Conservation (phyloP, 805 yeast species). For the Hanseniaspora nectarophila region DNA sequence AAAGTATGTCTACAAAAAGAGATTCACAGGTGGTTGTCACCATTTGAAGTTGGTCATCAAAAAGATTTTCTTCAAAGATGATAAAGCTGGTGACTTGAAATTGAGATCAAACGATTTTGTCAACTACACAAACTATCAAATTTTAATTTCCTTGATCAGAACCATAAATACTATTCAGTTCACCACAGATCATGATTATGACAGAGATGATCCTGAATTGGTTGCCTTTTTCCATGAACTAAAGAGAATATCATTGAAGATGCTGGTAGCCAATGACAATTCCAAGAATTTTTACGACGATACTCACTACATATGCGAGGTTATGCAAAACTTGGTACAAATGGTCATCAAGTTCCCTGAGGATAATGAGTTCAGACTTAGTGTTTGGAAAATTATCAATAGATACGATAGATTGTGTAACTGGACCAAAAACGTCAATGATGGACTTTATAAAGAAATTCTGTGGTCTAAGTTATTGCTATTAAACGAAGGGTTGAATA, state of each 20-base stretch:
- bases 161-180: constrained; percentile 52
- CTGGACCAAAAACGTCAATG: background rate
- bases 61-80: constrained; percentile 54
- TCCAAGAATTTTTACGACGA: constrained; percentile 1
- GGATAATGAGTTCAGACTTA: background rate
- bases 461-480: constrained; percentile 23
- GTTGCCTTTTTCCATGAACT: background rate
- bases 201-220: constrained; percentile 29
- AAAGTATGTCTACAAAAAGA: constrained; percentile 39
- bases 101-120: constrained; percentile 76
- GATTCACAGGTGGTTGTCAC: constrained; percentile 42
- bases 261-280: constrained; percentile 8
- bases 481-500: constrained; percentile 14
- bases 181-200: constrained; percentile 46
- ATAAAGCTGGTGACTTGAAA: constrained; percentile 35
- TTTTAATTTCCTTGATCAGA: constrained; percentile 56
- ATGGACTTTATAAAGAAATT: background rate
- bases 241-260: constrained; percentile 1
- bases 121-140: constrained; percentile 53
- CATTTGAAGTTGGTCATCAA: constrained; percentile 64
- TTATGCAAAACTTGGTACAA: constrained; percentile 1
- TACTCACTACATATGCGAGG: background rate
- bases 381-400: constrained; percentile 1
- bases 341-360: constrained; percentile 6
- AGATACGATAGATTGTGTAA: constrained; percentile 12